These are phyloP conservation scores for Moelleriella libera DNA, from an alignment of 2,329 filamentous ascomycete genomes.

Conservation along the genomic window DNA sequence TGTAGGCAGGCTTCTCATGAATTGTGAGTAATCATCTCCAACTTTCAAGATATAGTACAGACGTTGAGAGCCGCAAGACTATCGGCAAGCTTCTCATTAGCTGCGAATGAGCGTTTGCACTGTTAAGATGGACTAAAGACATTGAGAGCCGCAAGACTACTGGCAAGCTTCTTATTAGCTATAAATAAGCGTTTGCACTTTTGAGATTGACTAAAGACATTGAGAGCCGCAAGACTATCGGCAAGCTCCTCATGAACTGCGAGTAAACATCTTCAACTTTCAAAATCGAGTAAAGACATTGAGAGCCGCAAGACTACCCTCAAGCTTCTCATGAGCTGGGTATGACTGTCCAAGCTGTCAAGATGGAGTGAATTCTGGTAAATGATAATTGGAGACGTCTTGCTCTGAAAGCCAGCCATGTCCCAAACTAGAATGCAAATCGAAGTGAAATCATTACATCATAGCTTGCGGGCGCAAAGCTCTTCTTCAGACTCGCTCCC, in stretches of 20 bases:
- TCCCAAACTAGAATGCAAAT: not conserved
- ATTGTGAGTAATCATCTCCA: not conserved
- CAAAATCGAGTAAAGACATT: not conserved
- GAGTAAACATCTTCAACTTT: not conserved
- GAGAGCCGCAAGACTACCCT: no score
- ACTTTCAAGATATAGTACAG: not conserved
- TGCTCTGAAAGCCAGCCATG: not conserved
- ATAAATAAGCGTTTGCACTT: conserved; percentile 20
- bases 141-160: conserved; percentile 71
- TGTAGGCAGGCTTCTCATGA: no score
- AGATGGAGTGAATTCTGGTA: not conserved
- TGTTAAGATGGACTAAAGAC: no score
- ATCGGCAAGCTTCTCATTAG: conserved; percentile 71
- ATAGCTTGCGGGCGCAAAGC: no score
- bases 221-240: no score
- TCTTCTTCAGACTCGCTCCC: no score
- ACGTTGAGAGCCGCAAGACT: conserved; percentile 70
- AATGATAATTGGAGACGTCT: not conserved
- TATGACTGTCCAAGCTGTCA: not conserved
- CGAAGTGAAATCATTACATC: no score
- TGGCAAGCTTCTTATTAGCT: conserved; percentile 67
- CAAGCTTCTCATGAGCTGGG: no score
- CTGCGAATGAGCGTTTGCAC: conserved; percentile 25
- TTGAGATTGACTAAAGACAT: no score
- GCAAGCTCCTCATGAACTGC: no score